A percentile compares a stretch with the other conserved stretches of the same genome.
Conservation (phyloP, 139 green algal genomes). For the Volvox reticuliferus region DNA sequence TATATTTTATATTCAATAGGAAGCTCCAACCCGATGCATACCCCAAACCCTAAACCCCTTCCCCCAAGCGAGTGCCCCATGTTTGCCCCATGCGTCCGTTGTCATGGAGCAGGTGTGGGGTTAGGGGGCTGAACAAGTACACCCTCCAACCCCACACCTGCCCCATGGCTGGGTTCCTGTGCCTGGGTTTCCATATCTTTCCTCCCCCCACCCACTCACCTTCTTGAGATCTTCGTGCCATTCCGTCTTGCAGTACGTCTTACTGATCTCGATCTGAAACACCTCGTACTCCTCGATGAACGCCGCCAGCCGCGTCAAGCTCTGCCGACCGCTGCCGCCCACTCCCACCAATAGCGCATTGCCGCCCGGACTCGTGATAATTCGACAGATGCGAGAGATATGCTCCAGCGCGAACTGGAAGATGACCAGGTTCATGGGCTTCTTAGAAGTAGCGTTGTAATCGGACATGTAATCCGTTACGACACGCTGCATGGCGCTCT, state of each 20-base stretch:
- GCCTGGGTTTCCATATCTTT: no score
- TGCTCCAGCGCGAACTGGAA: slow-evolving; percentile 87
- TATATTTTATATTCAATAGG: no score
- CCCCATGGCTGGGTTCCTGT: neutral
- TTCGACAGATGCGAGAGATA: slow-evolving; percentile 74
- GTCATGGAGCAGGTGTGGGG: no score
- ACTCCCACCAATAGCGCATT: slow-evolving; percentile 85
- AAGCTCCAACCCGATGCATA: no score
- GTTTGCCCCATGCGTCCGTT: no score
- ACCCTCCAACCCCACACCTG: neutral
- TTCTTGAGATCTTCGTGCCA: slow-evolving; percentile 75
- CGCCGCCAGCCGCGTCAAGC: slow-evolving; percentile 75
- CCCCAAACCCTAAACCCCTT: no score
- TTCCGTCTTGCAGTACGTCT: slow-evolving; percentile 79
- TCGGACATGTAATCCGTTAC: slow-evolving; percentile 78
- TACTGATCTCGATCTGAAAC: slow-evolving; percentile 83
- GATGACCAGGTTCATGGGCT: slow-evolving; percentile 82
- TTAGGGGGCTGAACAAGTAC: neutral
- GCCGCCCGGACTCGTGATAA: slow-evolving; percentile 81
- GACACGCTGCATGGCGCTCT: slow-evolving; percentile 51
- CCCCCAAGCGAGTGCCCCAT: no score
- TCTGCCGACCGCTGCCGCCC: slow-evolving; percentile 79
- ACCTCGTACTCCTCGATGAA: slow-evolving; percentile 79
- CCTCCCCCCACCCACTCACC: neutral
- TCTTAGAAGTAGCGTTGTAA: slow-evolving; percentile 82